Conservation (phyloP, 2,329 filamentous ascomycete species). For the Stachybotrys chartarum region DNA sequence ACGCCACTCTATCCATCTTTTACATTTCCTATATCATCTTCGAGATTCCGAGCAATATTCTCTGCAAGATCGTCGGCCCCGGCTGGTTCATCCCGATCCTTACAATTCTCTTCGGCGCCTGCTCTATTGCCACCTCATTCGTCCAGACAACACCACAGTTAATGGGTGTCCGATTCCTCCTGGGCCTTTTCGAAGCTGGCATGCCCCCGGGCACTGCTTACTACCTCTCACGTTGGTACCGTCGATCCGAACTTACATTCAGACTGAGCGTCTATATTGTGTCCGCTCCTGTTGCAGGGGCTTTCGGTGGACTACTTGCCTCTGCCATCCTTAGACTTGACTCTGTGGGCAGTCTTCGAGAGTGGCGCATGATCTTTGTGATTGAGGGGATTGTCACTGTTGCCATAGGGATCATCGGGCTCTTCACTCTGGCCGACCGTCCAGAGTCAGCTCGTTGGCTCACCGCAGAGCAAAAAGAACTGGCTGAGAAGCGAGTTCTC, state of each 20-base stretch:
- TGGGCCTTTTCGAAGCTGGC: slow-evolving; percentile 57
- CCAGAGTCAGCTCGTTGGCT: slow-evolving; percentile 61
- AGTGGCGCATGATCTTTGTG: slow-evolving; percentile 65
- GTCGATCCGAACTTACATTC: slow-evolving; percentile 54
- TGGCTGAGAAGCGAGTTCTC: slow-evolving; percentile 55
- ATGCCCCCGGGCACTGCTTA: slow-evolving; percentile 62
- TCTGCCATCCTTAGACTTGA: slow-evolving; percentile 54
- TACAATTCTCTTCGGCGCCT: slow-evolving; percentile 50
- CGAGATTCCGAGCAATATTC: slow-evolving; percentile 55
- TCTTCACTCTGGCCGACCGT: slow-evolving; percentile 58
- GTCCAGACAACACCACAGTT: slow-evolving; percentile 40
- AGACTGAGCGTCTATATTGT: slow-evolving; percentile 58
- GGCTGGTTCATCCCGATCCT: slow-evolving; percentile 56
- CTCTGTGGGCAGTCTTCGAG: slow-evolving; percentile 44
- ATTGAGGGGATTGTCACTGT: slow-evolving; percentile 59
- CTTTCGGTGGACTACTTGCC: slow-evolving; percentile 59
- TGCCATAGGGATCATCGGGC: slow-evolving; percentile 47
- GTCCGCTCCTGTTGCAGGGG: slow-evolving; percentile 58
- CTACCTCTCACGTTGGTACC: slow-evolving; percentile 58
- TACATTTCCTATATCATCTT: slow-evolving; percentile 61
- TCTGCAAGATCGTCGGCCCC: slow-evolving; percentile 57
- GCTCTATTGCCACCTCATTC: slow-evolving; percentile 54
- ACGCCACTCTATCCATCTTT: slow-evolving; percentile 53
- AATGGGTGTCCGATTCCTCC: slow-evolving; percentile 52
- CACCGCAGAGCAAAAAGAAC: slow-evolving; percentile 52